These are phyloP conservation scores for Oxytropis ochrocephala DNA, from an alignment of 306 rosid genomes.

Conservation along the genomic window DNA sequence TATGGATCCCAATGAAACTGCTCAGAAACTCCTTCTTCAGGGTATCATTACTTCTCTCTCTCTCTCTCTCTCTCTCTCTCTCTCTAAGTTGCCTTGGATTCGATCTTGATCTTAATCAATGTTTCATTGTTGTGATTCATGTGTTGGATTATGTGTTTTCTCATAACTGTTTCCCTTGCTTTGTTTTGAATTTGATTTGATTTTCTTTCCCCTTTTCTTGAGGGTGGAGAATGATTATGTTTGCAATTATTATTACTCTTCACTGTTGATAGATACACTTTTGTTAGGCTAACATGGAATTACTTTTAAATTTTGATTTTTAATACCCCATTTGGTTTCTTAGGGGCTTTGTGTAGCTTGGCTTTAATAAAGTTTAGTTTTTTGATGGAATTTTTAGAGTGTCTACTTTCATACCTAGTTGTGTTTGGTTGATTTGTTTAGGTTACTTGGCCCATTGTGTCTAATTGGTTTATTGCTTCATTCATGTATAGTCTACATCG, in stretches of 20 bases:
- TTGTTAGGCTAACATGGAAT: conserved; percentile 25
- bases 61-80: background rate
- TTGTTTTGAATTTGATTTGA: conserved; percentile 23
- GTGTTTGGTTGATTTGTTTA: background rate
- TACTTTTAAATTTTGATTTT: conserved; percentile 21
- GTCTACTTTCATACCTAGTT: background rate
- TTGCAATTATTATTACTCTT: conserved; percentile 36
- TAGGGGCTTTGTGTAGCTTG: conserved; percentile 17
- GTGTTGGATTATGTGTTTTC: conserved; percentile 16
- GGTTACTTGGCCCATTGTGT: conserved; percentile 13
- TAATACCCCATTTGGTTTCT: conserved; percentile 23
- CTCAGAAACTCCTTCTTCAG: conserved; percentile 87
- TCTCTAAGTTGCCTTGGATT: background rate
- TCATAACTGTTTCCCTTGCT: conserved; percentile 21
- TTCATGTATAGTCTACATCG: background rate
- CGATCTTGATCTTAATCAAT: conserved; percentile 27
- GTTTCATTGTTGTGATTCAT: conserved; percentile 40
- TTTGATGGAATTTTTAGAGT: background rate
- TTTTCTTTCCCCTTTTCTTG: background rate
- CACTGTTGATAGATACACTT: conserved; percentile 35
- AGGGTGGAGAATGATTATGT: conserved; percentile 23
- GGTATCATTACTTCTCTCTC: conserved; percentile 38
- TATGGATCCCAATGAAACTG: conserved; percentile 97
- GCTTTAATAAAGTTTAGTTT: conserved; percentile 18
- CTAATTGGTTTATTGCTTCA: background rate